These are phyloP conservation scores for Luvunga scandens DNA, from an alignment of 345 rosid genomes.

Conservation along the genomic window DNA sequence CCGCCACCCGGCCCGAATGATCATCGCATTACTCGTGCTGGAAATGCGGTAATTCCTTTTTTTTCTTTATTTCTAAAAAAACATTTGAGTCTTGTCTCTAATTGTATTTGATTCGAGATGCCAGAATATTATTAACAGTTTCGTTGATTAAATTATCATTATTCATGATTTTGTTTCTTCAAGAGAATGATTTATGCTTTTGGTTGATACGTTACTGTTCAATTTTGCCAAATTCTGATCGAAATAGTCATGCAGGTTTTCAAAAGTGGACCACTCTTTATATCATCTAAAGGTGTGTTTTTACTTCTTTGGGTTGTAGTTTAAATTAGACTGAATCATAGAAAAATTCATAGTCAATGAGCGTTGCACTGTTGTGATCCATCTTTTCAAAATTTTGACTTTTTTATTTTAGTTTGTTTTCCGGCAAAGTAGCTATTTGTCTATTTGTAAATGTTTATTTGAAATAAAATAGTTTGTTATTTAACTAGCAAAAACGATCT, in stretches of 20 bases:
- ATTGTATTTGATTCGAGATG: not conserved
- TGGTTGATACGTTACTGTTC: not conserved
- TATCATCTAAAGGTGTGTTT: constrained; percentile 76
- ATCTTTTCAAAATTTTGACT: not conserved
- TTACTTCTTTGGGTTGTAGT: constrained; percentile 7
- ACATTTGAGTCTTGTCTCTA: not conserved
- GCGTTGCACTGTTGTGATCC: not conserved
- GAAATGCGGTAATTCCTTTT: constrained; percentile 41
- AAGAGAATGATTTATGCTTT: not conserved
- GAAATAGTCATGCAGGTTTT: constrained; percentile 51
- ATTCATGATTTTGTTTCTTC: not conserved
- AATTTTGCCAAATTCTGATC: not conserved
- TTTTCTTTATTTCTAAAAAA: too few species aligned
- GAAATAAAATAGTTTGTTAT: not conserved
- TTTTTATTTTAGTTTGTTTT: not conserved
- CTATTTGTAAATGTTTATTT: not conserved
- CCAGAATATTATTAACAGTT: not conserved
- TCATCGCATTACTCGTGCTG: constrained; percentile 39
- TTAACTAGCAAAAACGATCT: not conserved
- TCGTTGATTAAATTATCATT: not conserved
- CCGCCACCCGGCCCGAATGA: constrained; percentile 29
- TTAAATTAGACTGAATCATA: not conserved
- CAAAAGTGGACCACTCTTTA: constrained; percentile 78
- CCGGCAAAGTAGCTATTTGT: not conserved
- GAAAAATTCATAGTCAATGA: not conserved